Evolutionary conservation across 2,329 filamentous ascomycete species (phyloP).

Genomic region (Pestalotiopsis sp.): DNA sequence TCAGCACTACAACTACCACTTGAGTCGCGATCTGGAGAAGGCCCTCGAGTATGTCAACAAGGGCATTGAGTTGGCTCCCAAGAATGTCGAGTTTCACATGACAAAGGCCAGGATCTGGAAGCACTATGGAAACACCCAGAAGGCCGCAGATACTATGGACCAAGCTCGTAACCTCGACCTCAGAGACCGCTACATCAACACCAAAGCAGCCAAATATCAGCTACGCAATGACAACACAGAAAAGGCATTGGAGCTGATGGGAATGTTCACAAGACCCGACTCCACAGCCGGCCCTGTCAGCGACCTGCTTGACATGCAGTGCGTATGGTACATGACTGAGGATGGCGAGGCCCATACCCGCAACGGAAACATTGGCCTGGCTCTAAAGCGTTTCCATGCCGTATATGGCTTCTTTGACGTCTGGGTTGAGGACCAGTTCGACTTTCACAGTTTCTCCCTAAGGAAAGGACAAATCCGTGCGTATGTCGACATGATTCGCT

Average conservation of each 20-base stretch:
- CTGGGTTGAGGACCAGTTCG: slow-evolving; percentile 98
- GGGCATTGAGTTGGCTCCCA: slow-evolving; percentile 75
- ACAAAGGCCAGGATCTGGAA: slow-evolving; percentile 95
- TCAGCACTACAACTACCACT: slow-evolving; percentile 93
- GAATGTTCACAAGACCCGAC: slow-evolving; percentile 91
- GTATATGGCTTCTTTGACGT: slow-evolving; percentile 92
- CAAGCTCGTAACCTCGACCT: slow-evolving; percentile 81
- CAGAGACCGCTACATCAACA: slow-evolving; percentile 96
- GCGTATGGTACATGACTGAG: slow-evolving; percentile 94
- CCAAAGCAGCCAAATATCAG: slow-evolving; percentile 96
- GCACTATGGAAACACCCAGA: slow-evolving; percentile 76
- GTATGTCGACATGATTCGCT: slow-evolving; percentile 93
- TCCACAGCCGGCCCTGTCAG: slow-evolving; percentile 83
- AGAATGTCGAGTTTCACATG: slow-evolving; percentile 89
- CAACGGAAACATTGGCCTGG: slow-evolving; percentile 78
- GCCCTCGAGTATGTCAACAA: slow-evolving; percentile 82
- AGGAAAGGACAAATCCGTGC: slow-evolving; percentile 93
- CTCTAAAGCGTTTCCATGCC: slow-evolving; percentile 87
- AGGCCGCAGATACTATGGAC: slow-evolving; percentile 87
- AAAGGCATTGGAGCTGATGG: slow-evolving; percentile 82
- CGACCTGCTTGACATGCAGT: slow-evolving; percentile 97
- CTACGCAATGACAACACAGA: slow-evolving; percentile 90
- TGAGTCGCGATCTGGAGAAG: slow-evolving; percentile 80
- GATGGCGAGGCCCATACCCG: slow-evolving; percentile 88
- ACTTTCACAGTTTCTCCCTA: slow-evolving; percentile 97